phyloP scores from a whole-genome alignment of 2,329 filamentous ascomycete genomes.

The Metarhizium sp. region DNA sequence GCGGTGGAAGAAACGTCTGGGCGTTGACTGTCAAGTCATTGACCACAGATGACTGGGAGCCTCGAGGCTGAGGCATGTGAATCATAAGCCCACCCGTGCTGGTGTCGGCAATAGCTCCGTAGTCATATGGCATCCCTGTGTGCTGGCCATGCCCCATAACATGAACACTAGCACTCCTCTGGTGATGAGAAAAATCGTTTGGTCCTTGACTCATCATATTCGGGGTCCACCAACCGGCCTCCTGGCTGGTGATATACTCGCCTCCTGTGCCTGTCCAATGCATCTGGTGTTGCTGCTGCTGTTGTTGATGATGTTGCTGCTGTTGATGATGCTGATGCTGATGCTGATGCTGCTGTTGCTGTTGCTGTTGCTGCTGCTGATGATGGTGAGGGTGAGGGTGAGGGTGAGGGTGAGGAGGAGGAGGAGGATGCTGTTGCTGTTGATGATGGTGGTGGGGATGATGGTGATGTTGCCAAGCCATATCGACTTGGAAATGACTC shows the following conservation, averaged over 20 bases:
- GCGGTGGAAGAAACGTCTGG: slow-evolving; percentile 26
- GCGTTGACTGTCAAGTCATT: slow-evolving; percentile 23
- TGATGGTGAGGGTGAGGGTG: slow-evolving; percentile 14
- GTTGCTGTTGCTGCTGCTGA: neutral
- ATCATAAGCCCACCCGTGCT: slow-evolving; percentile 38
- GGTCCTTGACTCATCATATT: slow-evolving; percentile 18
- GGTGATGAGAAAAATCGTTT: slow-evolving; percentile 18
- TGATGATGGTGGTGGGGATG: slow-evolving; percentile 4
- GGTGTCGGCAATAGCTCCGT: slow-evolving; percentile 21
- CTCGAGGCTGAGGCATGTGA: slow-evolving; percentile 40
- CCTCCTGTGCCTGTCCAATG: slow-evolving; percentile 16
- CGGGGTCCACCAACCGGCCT: slow-evolving; percentile 22
- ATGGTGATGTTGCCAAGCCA: slow-evolving; percentile 4
- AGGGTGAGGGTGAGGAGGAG: slow-evolving; percentile 6
- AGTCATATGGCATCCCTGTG: slow-evolving; percentile 30
- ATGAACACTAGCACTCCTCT: slow-evolving; percentile 28
- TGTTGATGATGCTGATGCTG: slow-evolving; percentile 3
- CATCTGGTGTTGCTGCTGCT: slow-evolving; percentile 13
- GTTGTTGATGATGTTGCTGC: slow-evolving; percentile 13
- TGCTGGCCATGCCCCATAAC: slow-evolving; percentile 32
- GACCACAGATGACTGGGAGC: slow-evolving; percentile 24
- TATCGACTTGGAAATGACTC: slow-evolving; percentile 15
- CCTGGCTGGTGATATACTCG: slow-evolving; percentile 16
- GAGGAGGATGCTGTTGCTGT: slow-evolving; percentile 1
- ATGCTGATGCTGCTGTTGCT: neutral